Base-by-base conservation (phyloP, 2,329 filamentous ascomycete genomes). In the Verticillium isaacii region DNA sequence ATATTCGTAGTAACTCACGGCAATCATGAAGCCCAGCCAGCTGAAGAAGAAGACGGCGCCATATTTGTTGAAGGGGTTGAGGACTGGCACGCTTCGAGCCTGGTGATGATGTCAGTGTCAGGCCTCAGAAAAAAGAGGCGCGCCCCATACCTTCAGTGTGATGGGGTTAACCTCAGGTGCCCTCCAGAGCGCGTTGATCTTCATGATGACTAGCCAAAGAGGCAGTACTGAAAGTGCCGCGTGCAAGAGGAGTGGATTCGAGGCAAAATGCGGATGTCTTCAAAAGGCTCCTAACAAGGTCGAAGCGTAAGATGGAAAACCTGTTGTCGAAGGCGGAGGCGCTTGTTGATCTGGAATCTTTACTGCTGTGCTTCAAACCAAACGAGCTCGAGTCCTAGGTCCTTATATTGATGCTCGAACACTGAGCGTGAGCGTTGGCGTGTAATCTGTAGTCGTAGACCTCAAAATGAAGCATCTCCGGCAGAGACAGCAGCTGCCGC, bases 41-140 rank as follows among this genome's bases (percentile, higher is more conserved):
- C 90, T 90, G 78, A 96, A 96, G 80, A 93, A 92, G 76, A 96
- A 96, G 0, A 95, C 92, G 7, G 92, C 85, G 41, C 92, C 93
- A 79, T 97, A 93, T 68, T 87, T 79, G 73, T 96, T 84, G 68
- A 93, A 72, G 0, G 89, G 85, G 73, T 96, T 96, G 64, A 97
- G 78, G 25, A 91, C 73, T 0, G 93, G 93, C 56, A 97, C 85
- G 0, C 90, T 90, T 63, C 84, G 86, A 60, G 93, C 93, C 54
- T 56, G 54, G 29, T 17, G 12, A 19, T 12, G 17, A 56, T 56
- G 45, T 50, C 12, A 50, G 45, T 50, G 19, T 4, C n/a, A 3
- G 19, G 11, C 14, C 19, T 23, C n/a, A 23, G n/a, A n/a, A 50
- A 12, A 8, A 19, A 50, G 45, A 8, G n/a, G n/a, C 29, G 15